A percentile compares a stretch with the other conserved stretches of the same genome.
These are phyloP conservation scores for Acanthamoeba culbertsoni DNA, from an alignment of 208 protist species.

Conservation along the genomic window DNA sequence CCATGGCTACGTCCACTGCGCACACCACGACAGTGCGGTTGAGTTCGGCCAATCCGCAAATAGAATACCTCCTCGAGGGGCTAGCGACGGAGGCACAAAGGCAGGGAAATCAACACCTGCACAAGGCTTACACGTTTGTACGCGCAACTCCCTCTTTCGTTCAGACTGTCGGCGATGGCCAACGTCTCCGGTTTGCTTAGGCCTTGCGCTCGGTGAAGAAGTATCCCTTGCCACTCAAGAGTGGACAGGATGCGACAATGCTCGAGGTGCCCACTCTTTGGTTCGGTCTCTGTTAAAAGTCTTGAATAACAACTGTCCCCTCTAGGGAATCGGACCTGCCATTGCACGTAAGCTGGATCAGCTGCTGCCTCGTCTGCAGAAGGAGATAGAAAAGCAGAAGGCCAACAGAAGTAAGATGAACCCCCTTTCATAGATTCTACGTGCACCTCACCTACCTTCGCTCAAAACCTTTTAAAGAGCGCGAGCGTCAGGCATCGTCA, in stretches of 20 bases:
- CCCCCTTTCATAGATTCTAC: not conserved
- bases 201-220: not conserved
- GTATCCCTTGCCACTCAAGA: conserved; percentile 35
- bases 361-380: not conserved
- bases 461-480: not conserved
- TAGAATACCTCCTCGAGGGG: conserved; percentile 51
- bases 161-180: not conserved
- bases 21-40: too few relatives aligned
- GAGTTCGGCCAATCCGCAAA: not conserved
- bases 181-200: not conserved
- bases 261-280: not conserved
- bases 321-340: not conserved
- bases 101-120: not conserved
- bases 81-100: not conserved
- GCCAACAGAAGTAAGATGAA: not conserved
- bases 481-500: not conserved
- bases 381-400: not conserved
- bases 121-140: not conserved
- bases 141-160: not conserved
- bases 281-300: too few relatives aligned
- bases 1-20: too few relatives aligned
- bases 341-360: not conserved
- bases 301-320: not conserved
- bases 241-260: not conserved
- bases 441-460: not conserved